phyloP scores from a whole-genome alignment of 768 basidiomycete genomes.

The Psilocybe subaeruginosa region DNA sequence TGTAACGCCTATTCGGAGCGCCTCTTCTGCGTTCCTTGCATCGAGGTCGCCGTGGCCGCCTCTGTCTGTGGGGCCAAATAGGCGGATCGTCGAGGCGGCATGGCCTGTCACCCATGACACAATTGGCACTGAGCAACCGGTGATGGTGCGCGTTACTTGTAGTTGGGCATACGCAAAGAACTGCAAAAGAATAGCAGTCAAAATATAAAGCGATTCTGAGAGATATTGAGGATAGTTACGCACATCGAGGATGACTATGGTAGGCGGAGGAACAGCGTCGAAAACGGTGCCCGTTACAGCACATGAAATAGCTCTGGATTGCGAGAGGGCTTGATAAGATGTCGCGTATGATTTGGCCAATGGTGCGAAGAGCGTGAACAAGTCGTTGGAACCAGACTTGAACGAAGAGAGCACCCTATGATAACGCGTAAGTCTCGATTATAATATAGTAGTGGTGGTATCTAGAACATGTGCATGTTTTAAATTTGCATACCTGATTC shows the following conservation, averaged over 20 bases:
- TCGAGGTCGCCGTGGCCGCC: constrained; percentile 15
- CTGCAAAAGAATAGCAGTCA: background rate
- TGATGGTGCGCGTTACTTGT: constrained; percentile 9
- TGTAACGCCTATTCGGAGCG: background rate
- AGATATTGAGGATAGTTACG: background rate
- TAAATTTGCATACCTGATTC: constrained; percentile 8
- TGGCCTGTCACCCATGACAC: constrained; percentile 6
- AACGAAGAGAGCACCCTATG: constrained; percentile 10
- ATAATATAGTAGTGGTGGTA: too few species aligned
- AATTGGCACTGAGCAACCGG: constrained; percentile 10
- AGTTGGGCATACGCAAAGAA: constrained; percentile 9
- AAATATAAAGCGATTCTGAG: background rate
- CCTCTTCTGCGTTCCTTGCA: constrained; percentile 9
- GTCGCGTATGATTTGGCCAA: constrained; percentile 6
- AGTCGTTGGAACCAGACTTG: background rate
- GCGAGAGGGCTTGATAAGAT: constrained; percentile 5
- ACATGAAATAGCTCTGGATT: constrained; percentile 6
- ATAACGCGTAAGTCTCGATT: too few species aligned
- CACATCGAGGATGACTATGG: constrained; percentile 15
- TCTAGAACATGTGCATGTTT: too few species aligned
- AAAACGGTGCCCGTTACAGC: constrained; percentile 7
- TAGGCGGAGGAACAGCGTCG: constrained; percentile 12
- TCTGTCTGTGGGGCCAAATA: constrained; percentile 7
- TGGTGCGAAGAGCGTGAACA: background rate
- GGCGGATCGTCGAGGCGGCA: constrained; percentile 4